Evolutionary conservation across 1,139 yeast genomes (phyloP).

Genomic region (Petasospora rhodanensis): DNA sequence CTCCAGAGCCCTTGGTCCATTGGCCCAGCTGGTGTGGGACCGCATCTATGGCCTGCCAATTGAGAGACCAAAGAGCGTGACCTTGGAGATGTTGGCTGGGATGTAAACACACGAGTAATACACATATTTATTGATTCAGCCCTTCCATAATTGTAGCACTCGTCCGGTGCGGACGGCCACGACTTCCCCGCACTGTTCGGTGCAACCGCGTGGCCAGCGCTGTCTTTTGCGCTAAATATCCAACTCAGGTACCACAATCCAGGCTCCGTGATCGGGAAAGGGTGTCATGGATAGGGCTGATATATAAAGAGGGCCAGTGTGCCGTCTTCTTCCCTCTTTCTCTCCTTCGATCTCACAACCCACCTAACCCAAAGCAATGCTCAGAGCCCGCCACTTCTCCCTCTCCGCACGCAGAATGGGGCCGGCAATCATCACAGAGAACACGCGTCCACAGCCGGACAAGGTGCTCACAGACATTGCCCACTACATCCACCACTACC

Average conservation of each 20-base stretch:
- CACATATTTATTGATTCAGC: no score
- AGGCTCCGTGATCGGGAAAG: slow-evolving; percentile 3
- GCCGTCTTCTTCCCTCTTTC: no score
- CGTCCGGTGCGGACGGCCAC: no score
- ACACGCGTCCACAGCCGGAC: slow-evolving; percentile 46
- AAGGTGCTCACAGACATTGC: slow-evolving; percentile 46
- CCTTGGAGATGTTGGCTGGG: slow-evolving; percentile 14
- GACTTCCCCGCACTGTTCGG: background rate
- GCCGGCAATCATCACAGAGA: slow-evolving; percentile 35
- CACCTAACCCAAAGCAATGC: no score
- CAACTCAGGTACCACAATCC: slow-evolving; percentile 2
- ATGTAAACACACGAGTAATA: no score
- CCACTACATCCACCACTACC: slow-evolving; percentile 43
- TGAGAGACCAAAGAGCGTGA: slow-evolving; percentile 52
- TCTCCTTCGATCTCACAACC: no score
- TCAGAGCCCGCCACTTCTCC: slow-evolving; percentile 5
- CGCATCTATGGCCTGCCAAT: slow-evolving; percentile 56
- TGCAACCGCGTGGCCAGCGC: background rate
- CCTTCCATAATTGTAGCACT: no score
- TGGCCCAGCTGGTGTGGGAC: slow-evolving; percentile 58
- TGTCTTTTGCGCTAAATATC: slow-evolving; percentile 4
- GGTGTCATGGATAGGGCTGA: no score
- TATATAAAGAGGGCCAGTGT: no score
- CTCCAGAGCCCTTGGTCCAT: slow-evolving; percentile 53
- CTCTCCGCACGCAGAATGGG: slow-evolving; percentile 15